A percentile compares a stretch with the other conserved stretches of the same genome.
Evolutionary conservation across 805 yeast species (phyloP).

Genomic region (Starmerella bombicola): DNA sequence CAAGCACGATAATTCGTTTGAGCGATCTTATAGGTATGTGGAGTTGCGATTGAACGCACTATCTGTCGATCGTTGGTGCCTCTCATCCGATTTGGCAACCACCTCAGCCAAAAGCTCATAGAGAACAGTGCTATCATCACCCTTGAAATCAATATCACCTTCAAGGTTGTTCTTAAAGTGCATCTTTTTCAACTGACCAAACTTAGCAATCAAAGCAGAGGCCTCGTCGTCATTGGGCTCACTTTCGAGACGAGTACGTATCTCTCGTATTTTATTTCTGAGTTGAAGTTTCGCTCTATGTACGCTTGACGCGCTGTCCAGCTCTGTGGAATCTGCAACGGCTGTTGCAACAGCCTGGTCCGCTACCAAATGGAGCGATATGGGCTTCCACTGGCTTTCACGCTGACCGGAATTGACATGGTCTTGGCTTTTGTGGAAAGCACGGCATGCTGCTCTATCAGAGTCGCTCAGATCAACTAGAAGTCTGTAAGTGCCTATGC

Average conservation of each 20-base stretch:
- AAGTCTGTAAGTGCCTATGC: neutral
- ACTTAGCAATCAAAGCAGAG: neutral
- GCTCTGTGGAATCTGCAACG: neutral
- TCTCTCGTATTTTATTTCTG: neutral
- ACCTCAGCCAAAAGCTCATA: constrained; percentile 7
- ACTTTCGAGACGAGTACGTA: neutral
- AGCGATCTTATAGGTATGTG: too few species aligned
- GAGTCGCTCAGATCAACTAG: neutral
- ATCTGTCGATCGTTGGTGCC: neutral
- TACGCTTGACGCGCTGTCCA: neutral
- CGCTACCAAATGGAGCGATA: neutral
- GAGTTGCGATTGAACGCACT: too few species aligned
- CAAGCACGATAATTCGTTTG: too few species aligned
- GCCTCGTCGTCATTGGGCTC: neutral
- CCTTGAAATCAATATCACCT: too few species aligned
- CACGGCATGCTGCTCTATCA: too few species aligned
- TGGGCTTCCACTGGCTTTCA: neutral
- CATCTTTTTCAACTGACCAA: constrained; percentile 5
- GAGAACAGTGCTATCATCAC: too few species aligned
- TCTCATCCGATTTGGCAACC: neutral
- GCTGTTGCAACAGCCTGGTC: constrained; percentile 2
- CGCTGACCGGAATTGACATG: too few species aligned
- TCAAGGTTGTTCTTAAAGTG: too few species aligned
- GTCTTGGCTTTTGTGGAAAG: too few species aligned
- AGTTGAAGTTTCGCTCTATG: constrained; percentile 3